These are phyloP conservation scores for Fraxinus cuspidata DNA, from an alignment of 257 asterid species.

Conservation along the genomic window DNA sequence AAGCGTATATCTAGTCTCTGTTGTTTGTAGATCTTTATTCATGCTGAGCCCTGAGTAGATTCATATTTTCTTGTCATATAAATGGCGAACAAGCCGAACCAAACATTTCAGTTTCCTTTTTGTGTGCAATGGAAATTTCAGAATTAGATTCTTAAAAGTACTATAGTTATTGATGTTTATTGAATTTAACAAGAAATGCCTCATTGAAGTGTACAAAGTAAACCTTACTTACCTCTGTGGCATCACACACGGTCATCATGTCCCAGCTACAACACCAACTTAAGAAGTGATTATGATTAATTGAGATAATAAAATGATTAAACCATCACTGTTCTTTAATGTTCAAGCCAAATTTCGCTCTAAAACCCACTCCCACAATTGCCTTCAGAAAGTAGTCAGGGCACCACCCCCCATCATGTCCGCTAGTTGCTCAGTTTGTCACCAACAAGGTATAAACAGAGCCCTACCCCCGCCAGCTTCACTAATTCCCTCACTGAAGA, in stretches of 20 bases:
- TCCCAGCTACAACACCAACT: background rate
- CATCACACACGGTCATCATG: background rate
- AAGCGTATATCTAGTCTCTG: background rate
- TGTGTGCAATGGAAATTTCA: background rate
- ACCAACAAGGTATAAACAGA: background rate
- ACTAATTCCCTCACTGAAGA: background rate
- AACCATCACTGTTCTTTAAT: background rate
- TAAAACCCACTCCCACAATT: background rate
- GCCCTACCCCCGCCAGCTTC: background rate
- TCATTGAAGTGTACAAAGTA: background rate
- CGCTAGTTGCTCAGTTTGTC: background rate
- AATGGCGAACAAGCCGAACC: background rate
- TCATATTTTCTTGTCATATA: background rate
- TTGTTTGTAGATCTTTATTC: background rate
- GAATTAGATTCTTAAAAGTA: background rate
- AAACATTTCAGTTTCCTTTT: background rate
- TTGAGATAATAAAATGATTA: background rate
- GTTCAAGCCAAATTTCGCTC: background rate
- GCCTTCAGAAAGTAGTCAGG: background rate
- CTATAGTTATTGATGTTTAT: background rate
- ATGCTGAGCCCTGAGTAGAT: background rate
- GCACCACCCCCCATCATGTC: background rate
- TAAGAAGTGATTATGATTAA: background rate
- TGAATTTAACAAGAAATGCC: background rate
- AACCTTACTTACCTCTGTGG: background rate